A percentile compares a stretch with the other conserved stretches of the same genome.
phyloP scores from a whole-genome alignment of 768 basidiomycete genomes.

The Naganishia onofrii region DNA sequence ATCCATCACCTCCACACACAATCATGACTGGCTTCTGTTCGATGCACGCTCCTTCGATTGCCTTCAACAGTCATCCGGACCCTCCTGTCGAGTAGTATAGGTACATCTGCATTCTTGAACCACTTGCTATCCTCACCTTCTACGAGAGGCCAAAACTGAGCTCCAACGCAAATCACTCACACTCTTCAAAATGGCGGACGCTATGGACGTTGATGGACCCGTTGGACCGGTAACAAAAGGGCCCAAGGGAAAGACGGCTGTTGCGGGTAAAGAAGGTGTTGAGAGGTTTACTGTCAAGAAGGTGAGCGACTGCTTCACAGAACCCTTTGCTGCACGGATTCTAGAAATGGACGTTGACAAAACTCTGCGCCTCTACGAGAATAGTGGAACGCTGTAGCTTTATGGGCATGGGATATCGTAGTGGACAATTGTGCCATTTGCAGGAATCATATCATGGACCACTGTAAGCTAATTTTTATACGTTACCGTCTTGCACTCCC shows the following conservation, averaged over 20 bases:
- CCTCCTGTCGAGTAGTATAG: neutral
- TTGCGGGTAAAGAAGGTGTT: slow-evolving; percentile 24
- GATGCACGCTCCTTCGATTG: neutral
- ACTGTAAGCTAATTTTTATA: slow-evolving; percentile 66
- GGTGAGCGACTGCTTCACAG: slow-evolving; percentile 56
- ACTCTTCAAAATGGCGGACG: slow-evolving; percentile 32
- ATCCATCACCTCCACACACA: slow-evolving; percentile 1
- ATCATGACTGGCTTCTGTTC: slow-evolving; percentile 3
- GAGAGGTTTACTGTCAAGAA: slow-evolving; percentile 90
- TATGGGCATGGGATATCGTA: slow-evolving; percentile 99
- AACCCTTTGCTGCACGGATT: neutral
- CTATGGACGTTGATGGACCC: slow-evolving; percentile 31
- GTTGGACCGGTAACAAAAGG: neutral
- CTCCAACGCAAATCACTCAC: neutral
- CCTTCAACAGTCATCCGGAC: slow-evolving; percentile 12
- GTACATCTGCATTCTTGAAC: neutral
- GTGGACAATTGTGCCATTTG: slow-evolving; percentile 99
- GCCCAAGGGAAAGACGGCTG: slow-evolving; percentile 24
- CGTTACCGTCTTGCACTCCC: neutral
- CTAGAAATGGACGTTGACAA: neutral
- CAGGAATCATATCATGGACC: slow-evolving; percentile 99
- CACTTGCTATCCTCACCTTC: neutral
- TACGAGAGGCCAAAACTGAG: neutral
- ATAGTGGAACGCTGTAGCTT: slow-evolving; percentile 96
- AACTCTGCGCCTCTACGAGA: neutral